phyloP scores from a whole-genome alignment of 805 yeast species.

The Yamadazyma philogaea region DNA sequence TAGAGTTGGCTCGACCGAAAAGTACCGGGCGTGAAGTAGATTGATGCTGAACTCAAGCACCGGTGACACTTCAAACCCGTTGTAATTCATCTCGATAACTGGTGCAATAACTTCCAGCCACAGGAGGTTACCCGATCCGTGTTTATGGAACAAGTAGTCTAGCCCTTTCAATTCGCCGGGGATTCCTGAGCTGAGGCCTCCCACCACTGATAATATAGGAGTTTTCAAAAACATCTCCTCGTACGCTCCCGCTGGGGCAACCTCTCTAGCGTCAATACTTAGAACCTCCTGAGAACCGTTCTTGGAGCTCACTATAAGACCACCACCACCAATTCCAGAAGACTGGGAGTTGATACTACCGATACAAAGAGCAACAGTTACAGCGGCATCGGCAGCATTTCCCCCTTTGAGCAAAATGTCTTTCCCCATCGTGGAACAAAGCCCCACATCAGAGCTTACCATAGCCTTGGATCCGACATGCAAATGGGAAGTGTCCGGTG shows the following conservation, averaged over 20 bases:
- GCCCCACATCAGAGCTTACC: constrained; percentile 63
- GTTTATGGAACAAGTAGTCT: constrained; percentile 53
- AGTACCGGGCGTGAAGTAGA: constrained; percentile 23
- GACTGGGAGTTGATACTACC: constrained; percentile 80
- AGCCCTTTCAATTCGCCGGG: constrained; percentile 93
- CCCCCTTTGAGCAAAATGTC: constrained; percentile 57
- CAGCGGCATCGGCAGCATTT: constrained; percentile 91
- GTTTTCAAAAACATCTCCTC: constrained; percentile 60
- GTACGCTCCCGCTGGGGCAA: constrained; percentile 66
- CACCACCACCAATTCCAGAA: constrained; percentile 94
- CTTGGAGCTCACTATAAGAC: constrained; percentile 49
- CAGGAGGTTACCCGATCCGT: constrained; percentile 65
- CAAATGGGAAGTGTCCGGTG: constrained; percentile 39
- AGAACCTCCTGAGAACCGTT: constrained; percentile 43
- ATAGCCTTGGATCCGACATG: constrained; percentile 50
- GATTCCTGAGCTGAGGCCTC: constrained; percentile 84
- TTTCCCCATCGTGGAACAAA: constrained; percentile 63
- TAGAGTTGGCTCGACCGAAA: constrained; percentile 25
- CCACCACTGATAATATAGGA: constrained; percentile 54
- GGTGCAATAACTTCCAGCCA: constrained; percentile 80
- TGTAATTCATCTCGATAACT: constrained; percentile 58
- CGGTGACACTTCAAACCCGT: constrained; percentile 53
- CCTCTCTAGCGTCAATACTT: constrained; percentile 82
- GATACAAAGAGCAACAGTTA: constrained; percentile 82
- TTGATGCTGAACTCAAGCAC: constrained; percentile 35